phyloP scores from a whole-genome alignment of 306 rosid genomes.

The Acacia confusa region DNA sequence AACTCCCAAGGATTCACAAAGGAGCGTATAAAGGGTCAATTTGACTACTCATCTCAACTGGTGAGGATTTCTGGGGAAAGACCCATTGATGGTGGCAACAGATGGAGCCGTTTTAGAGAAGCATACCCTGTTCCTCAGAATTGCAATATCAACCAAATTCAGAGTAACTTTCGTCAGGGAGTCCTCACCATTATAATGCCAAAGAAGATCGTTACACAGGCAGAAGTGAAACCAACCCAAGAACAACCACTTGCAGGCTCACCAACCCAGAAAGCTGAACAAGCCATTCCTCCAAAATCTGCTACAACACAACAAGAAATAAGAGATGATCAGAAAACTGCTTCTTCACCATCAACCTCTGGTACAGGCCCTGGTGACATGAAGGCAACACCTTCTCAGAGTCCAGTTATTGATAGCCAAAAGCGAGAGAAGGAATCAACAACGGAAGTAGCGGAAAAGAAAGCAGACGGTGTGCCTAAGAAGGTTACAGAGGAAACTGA shows the following conservation, averaged over 20 bases:
- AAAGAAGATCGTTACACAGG: constrained; percentile 30
- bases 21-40: constrained; percentile 41
- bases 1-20: constrained; percentile 48
- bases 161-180: constrained; percentile 37
- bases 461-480: not conserved
- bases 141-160: constrained; percentile 32
- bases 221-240: constrained; percentile 27
- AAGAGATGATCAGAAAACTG: constrained; percentile 32
- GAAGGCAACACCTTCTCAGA: not conserved
- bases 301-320: constrained; percentile 27
- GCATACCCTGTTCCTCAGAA: constrained; percentile 41
- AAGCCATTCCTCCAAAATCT: constrained; percentile 23
- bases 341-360: constrained; percentile 15
- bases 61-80: constrained; percentile 54
- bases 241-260: constrained; percentile 3
- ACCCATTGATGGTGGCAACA: constrained; percentile 34
- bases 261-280: constrained; percentile 13
- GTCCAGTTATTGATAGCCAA: not conserved
- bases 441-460: not conserved
- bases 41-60: not conserved
- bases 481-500: constrained; percentile 31
- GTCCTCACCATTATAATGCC: constrained; percentile 52
- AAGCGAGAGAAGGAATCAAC: constrained; percentile 24
- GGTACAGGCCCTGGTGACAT: not conserved
- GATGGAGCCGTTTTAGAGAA: constrained; percentile 45